Evolutionary conservation across 768 basidiomycete species (phyloP).

Genomic region (Agaricus sinodeliciosus): DNA sequence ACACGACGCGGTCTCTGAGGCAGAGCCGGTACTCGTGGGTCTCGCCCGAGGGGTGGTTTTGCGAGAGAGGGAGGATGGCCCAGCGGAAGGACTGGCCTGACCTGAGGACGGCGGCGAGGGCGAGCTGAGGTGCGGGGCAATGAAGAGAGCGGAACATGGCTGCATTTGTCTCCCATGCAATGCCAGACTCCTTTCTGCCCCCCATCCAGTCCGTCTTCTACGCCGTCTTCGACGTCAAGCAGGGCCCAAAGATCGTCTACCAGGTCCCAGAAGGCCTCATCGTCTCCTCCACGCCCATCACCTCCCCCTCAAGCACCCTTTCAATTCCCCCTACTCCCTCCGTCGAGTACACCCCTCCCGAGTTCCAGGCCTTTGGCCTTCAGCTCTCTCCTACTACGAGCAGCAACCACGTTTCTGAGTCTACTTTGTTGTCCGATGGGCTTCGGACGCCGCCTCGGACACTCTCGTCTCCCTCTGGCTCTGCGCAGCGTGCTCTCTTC

Average conservation of each 20-base stretch:
- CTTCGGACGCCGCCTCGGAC: slow-evolving; percentile 33
- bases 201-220: slow-evolving; percentile 88
- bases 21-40: slow-evolving; percentile 69
- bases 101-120: slow-evolving; percentile 69
- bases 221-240: slow-evolving; percentile 79
- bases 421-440: slow-evolving; percentile 39
- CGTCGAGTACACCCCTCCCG: slow-evolving; percentile 23
- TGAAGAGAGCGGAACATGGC: slow-evolving; percentile 47
- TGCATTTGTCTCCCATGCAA: slow-evolving; percentile 19
- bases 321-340: slow-evolving; percentile 36
- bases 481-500: slow-evolving; percentile 57
- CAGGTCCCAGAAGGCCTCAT: slow-evolving; percentile 94
- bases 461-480: slow-evolving; percentile 38
- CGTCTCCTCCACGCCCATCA: slow-evolving; percentile 30
- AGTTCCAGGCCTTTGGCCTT: not conserved
- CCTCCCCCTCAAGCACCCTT: slow-evolving; percentile 17
- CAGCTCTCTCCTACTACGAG: slow-evolving; percentile 9
- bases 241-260: slow-evolving; percentile 85
- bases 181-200: slow-evolving; percentile 68
- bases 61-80: slow-evolving; percentile 43
- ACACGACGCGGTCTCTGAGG: slow-evolving; percentile 76
- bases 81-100: slow-evolving; percentile 88
- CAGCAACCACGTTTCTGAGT: slow-evolving; percentile 28
- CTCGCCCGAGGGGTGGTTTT: slow-evolving; percentile 10
- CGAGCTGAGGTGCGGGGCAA: slow-evolving; percentile 61